Evolutionary conservation across 371 early-diverging fungal genomes (phyloP), one percentile per base, ranked within the genome.

Genomic region (Mucor racemosus): DNA sequence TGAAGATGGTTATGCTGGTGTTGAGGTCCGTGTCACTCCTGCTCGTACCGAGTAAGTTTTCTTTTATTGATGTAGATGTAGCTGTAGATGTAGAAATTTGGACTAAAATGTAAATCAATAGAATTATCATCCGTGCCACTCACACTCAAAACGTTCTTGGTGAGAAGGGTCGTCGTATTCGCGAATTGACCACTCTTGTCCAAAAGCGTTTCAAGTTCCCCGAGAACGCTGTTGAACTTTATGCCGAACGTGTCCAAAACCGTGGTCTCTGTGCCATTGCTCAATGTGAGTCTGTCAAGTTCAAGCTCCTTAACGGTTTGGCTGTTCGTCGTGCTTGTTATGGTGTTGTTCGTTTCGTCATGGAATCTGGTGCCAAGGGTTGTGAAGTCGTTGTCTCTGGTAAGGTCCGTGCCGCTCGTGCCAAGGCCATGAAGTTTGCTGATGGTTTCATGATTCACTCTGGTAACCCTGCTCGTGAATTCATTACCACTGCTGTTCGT

Each of bases 201-300:
- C 26, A 97, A 86, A 97, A 99, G 95, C 92, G 99, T 76, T 97
- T 99, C 92, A 92, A 92, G 86, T 95, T 99, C 88, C 93, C 97
- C 76, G 97, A 97, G 77, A 93, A 92, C 86, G 92, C 96, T 76
- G 96, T 99, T 62, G 97, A 97, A 85, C 91, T 99, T 58, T 97
- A 97, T 86, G 96, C 99, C 78, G 99, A 99, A 85, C 95, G 94
- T 89, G 98, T 99, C 72, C 88, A 91, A 76, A 92, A 95, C 87
- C 96, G 97, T 76, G 99, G 99, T 89, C 92, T 99, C 69, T 96
- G 94, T 88, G 99, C 99, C 74, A 92, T 97, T 79, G 97, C 98
- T 68, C 99, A 99, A 88, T 96, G 97, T 85, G 99, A 99, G 85
- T 93, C 94, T 73, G 93, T 99, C 83, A 92, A 92, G 84, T 95